Base-by-base conservation (phyloP, 2,329 filamentous ascomycete genomes). In the Ascocoryne sarcoides region DNA sequence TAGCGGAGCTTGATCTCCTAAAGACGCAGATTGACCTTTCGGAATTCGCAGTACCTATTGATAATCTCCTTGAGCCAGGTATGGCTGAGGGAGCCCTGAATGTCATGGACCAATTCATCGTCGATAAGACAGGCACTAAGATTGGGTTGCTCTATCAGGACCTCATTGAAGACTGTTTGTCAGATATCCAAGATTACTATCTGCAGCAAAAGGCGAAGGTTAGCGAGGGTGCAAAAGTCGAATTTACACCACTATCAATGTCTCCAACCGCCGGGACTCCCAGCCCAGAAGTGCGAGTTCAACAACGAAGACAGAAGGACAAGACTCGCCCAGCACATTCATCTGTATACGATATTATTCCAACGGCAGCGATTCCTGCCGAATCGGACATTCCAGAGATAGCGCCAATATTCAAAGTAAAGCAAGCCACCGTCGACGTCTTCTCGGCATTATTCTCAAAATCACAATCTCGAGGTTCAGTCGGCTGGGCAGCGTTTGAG, bases 121-220 rank as follows among this genome's bases (percentile, higher is more conserved):
- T 55, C 1, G 53, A 63, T 0, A 65, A 63, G 18, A 46, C 59
- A 0, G 66, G 67, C 2, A 56, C 59, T 0, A 65, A 58, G n/a
- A 44, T 71, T 10, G 63, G 61, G 1, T 61, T 61, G 31, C 48
- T 71, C 0, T 73, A 70, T 44, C 56, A 67, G 32, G 63, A 69
- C 32, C 37, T 67, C 5, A 49, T 69, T 2, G 55, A 67, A 0
- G 60, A 65, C 1, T 63, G 60, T 37, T 32, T 70, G 0, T 28
- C 46, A 1, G 51, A 58, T 4, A 44, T 71, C 0, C 40, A 63
- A 14, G 43, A 46, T 1, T 56, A 58, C 16, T 54, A 57, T 10
- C 42, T 56, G 12, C 48, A 53, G 12, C 33, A 55, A 16, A 44
- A 51, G 14, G 23, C 5, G 7, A 44, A 57, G 12, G 18, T 39